phyloP scores from a whole-genome alignment of 805 yeast species.

The Ogataea kodamae region DNA sequence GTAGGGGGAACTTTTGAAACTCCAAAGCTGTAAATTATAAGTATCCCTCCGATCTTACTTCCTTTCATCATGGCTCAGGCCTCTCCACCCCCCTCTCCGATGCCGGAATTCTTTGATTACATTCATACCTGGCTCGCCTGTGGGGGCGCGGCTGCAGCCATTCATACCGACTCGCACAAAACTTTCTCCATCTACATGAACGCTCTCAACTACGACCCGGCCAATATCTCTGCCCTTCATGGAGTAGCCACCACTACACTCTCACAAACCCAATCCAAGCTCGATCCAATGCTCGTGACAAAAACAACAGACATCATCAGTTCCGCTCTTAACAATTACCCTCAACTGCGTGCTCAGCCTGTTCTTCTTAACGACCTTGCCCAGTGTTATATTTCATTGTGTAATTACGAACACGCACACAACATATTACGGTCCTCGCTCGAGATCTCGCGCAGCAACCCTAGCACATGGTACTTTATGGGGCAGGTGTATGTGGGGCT shows the following conservation, averaged over 20 bases:
- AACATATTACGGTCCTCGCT: conserved; percentile 23
- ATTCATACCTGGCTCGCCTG: conserved; percentile 42
- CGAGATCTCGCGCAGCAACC: conserved; percentile 29
- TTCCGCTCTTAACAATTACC: conserved; percentile 36
- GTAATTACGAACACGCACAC: conserved; percentile 51
- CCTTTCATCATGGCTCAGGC: no score
- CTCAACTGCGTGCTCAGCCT: conserved; percentile 38
- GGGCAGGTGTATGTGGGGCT: conserved; percentile 48
- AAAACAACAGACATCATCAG: conserved; percentile 40
- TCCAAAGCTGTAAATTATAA: no score
- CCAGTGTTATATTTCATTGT: conserved; percentile 46
- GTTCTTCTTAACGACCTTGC: conserved; percentile 47
- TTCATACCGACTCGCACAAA: conserved; percentile 36
- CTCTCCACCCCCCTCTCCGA: conserved; percentile 1
- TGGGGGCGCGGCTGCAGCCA: conserved; percentile 43
- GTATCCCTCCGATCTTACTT: no score
- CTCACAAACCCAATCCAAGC: conserved; percentile 8
- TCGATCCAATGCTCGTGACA: conserved; percentile 32
- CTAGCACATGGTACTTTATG: conserved; percentile 44
- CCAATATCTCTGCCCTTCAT: conserved; percentile 38
- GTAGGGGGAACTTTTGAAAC: no score
- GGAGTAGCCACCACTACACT: conserved; percentile 43
- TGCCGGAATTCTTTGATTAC: conserved; percentile 5
- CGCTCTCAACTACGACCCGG: conserved; percentile 41
- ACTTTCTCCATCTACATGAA: conserved; percentile 43